Percentiles rank a stretch among this genome's conserved stretches.
Conservation (phyloP, 805 yeast species). For the Schwanniomyces pseudopolymorphus region DNA sequence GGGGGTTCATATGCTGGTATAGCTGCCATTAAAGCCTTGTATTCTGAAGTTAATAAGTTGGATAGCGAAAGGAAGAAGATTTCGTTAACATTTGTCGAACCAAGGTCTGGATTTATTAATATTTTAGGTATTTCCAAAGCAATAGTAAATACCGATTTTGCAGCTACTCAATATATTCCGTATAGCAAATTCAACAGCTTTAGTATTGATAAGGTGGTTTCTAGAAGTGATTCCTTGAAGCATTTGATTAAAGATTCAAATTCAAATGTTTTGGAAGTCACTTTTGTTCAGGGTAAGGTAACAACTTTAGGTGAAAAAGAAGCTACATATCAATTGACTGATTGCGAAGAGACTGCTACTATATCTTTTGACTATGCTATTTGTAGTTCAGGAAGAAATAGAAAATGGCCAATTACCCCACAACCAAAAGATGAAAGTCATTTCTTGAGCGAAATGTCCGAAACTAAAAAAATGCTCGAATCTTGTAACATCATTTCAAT, state of each 20-base stretch:
- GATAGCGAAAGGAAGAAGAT: too few relatives aligned
- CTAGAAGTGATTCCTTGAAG: neutral
- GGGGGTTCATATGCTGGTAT: too few relatives aligned
- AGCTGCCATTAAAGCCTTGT: too few relatives aligned
- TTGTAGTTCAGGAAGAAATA: conserved; percentile 49
- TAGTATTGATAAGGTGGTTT: conserved; percentile 21
- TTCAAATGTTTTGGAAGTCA: conserved; percentile 13
- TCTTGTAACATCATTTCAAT: conserved; percentile 37
- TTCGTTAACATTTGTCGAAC: too few relatives aligned
- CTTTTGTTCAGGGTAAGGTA: conserved; percentile 35
- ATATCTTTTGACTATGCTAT: conserved; percentile 47
- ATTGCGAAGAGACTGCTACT: conserved; percentile 2
- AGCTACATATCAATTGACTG: conserved; percentile 25
- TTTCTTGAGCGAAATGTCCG: conserved; percentile 44
- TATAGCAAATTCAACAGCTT: conserved; percentile 26
- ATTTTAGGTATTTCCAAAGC: conserved; percentile 40
- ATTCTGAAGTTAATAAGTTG: too few relatives aligned
- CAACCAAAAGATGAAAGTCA: conserved; percentile 35
- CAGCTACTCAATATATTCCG: conserved; percentile 36
- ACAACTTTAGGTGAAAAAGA: conserved; percentile 20
- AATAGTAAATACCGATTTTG: conserved; percentile 38
- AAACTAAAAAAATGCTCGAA: conserved; percentile 28
- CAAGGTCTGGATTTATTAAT: conserved; percentile 39
- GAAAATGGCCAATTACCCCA: conserved; percentile 58
- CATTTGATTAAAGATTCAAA: neutral